Evolutionary conservation across 768 basidiomycete species (phyloP).

Genomic region (Tephrocybe sp.): DNA sequence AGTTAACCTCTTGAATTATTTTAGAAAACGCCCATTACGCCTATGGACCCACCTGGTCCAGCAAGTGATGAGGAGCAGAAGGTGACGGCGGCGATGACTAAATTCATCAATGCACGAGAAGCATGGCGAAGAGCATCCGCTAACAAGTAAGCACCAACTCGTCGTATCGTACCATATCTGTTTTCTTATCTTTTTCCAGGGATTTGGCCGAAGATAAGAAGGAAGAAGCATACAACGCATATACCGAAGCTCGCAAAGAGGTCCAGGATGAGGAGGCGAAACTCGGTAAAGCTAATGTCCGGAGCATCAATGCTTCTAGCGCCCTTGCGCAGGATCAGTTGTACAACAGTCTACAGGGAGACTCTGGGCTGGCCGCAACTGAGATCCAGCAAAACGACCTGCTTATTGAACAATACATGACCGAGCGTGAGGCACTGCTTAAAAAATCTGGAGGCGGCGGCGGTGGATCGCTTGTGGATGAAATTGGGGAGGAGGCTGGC

Average conservation of each 20-base stretch:
- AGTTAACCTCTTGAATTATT: background rate
- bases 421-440: background rate
- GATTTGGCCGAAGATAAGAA: background rate
- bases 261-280: background rate
- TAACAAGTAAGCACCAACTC: background rate
- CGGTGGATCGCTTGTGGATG: background rate
- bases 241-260: background rate
- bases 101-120: background rate
- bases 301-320: background rate
- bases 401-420: background rate
- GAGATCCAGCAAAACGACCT: background rate
- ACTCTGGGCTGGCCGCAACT: background rate
- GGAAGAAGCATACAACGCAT: background rate
- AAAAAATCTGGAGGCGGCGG: background rate
- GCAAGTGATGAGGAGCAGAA: background rate
- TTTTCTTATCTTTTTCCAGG: background rate
- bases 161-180: background rate
- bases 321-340: background rate
- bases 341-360: conserved; percentile 1
- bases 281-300: background rate
- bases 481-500: background rate
- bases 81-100: background rate
- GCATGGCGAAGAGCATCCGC: background rate
- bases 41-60: background rate
- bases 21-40: background rate